These are phyloP conservation scores for Penicillium sp. DNA, from an alignment of 2,329 filamentous ascomycete species.

Conservation along the genomic window DNA sequence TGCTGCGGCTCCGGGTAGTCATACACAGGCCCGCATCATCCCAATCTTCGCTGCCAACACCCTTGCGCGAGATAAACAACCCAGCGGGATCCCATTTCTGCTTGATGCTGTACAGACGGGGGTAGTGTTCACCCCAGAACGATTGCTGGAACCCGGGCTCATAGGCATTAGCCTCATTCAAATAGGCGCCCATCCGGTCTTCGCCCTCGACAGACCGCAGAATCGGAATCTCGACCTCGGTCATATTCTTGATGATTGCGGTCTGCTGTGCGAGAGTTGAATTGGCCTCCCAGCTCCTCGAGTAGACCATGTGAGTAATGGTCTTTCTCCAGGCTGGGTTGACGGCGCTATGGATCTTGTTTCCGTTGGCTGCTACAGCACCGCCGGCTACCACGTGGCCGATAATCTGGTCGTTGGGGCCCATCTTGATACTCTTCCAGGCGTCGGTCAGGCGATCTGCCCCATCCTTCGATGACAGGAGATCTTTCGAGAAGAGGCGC, in stretches of 20 bases:
- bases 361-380: constrained; percentile 35
- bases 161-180: constrained; percentile 42
- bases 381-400: constrained; percentile 37
- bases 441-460: constrained; percentile 10
- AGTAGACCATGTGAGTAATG: constrained; percentile 38
- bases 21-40: constrained; percentile 24
- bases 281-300: constrained; percentile 23
- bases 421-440: constrained; percentile 18
- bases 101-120: constrained; percentile 30
- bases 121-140: constrained; percentile 42
- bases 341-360: constrained; percentile 42
- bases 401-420: constrained; percentile 21
- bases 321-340: constrained; percentile 46
- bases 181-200: constrained; percentile 32
- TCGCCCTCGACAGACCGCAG: constrained; percentile 21
- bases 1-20: neutral
- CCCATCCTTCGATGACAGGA: constrained; percentile 25
- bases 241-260: constrained; percentile 37
- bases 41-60: constrained; percentile 28
- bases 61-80: constrained; percentile 27
- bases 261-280: constrained; percentile 29
- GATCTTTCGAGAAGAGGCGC: constrained; percentile 33
- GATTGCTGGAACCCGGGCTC: constrained; percentile 40
- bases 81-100: constrained; percentile 31
- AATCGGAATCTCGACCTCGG: constrained; percentile 28